Evolutionary conservation across 2,329 filamentous ascomycete species (phyloP), one percentile per base, ranked within the genome.

Genomic region (Penicillium sp.): DNA sequence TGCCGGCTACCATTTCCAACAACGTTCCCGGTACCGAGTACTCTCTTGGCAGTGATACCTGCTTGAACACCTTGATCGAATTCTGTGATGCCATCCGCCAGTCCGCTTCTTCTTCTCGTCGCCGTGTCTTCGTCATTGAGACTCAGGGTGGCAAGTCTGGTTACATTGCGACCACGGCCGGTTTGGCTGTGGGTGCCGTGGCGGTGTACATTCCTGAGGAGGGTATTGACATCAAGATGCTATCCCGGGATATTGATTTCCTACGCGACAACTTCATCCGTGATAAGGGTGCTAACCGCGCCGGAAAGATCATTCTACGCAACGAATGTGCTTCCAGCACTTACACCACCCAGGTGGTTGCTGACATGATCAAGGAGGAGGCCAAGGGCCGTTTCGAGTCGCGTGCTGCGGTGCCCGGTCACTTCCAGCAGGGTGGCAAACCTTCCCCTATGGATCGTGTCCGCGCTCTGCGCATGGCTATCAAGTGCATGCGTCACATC

Each of bases 81-180:
- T 98, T 96, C 72, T 96, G 91, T 67, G 93, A 98, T 75, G 91
- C 90, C 62, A 96, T 97, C 71, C 89, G 94, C 70, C 93, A 97
- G 69, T 96, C 90, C 1, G 93, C 93, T 0, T 96, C 90, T 1
- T 90, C 93, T 1, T 94, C 89, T 1, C 85, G 93, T 48, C 85
- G 93, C 36, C 84, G 93, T 51, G 91, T 97, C 44, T 98, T 98
- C 70, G 90, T 98, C 43, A 91, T 98, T 44, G 93, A 98, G 73
- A 97, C 93, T 0, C 93, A 98, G 73, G 93, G 93, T 60, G 93
- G 93, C 28, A 84, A 87, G 47, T 96, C 88, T 4, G 93, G 93
- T 16, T 98, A 97, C 69, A 81, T 97, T 49, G 91, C 91, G 23
- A 95, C 89, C 0, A 79, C 96, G 46, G 89, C 87, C 11, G 93